A percentile compares a stretch with the other conserved stretches of the same genome.
These are phyloP conservation scores for Mucor racemosus DNA, from an alignment of 371 early-diverging fungal genomes.

Conservation along the genomic window DNA sequence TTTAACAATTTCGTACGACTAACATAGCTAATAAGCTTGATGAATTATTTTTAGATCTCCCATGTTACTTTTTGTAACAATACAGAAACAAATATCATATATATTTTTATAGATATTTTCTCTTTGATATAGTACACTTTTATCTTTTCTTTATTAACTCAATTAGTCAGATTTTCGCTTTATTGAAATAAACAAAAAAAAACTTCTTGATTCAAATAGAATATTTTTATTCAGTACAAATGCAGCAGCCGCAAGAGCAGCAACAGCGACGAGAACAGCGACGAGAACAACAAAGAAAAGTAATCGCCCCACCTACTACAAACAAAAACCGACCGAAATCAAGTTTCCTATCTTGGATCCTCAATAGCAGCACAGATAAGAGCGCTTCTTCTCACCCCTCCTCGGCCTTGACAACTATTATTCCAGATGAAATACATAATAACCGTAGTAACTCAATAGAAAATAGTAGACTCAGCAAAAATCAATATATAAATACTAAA, in stretches of 20 bases:
- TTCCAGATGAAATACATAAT: background rate
- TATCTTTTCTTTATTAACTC: background rate
- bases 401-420: background rate
- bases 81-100: background rate
- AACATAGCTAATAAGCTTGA: background rate
- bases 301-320: background rate
- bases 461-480: background rate
- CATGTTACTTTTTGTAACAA: background rate
- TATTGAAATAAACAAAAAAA: background rate
- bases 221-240: background rate
- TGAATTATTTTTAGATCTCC: background rate
- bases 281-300: background rate
- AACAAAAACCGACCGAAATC: constrained; percentile 1
- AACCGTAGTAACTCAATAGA: background rate
- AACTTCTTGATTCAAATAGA: background rate
- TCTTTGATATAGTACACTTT: background rate
- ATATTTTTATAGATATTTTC: background rate
- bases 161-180: background rate
- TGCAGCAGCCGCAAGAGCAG: background rate
- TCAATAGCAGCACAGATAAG: background rate
- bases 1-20: background rate
- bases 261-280: background rate
- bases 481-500: background rate
- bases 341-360: constrained; percentile 16
- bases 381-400: background rate